Evolutionary conservation across 2,329 filamentous ascomycete genomes (phyloP), one percentile per base, ranked within the genome.

Genomic region (Alternaria angustiovoidea): DNA sequence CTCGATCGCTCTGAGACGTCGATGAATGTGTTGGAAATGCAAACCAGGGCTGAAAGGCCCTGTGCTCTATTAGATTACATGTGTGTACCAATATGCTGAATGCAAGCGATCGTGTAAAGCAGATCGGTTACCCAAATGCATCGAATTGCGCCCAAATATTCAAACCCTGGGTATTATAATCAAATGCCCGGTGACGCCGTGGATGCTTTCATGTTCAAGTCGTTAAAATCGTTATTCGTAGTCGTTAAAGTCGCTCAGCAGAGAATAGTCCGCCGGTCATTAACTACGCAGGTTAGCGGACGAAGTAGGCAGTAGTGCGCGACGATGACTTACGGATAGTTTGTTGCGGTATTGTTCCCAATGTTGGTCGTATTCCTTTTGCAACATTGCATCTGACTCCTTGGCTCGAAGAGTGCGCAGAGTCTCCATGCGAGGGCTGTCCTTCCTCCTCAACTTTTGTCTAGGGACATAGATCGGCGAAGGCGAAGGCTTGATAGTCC

Each of bases 361-460:
- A 28, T 41, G 71, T 34, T 71, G 65, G 51, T 78, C 72, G 53
- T 73, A 78, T 5, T 70, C 59, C 24, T 53, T 62, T 61, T 75
- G 72, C 59, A 79, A 57, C 54, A 73, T 75, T 9, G 71, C 71
- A 14, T 78, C 77, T 3, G 72, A 75, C 34, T 76, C 73, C 54
- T 74, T 77, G 7, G 68, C 73, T 54, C 77, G 57, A 20, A 79
- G 51, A 28, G 68, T 68, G 28, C 77, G 72, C 44, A 79, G 53
- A 0, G 67, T 75, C 32, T 75, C 72, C 34, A 64, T 54, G 55
- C 65, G 71, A 2, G 76, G 76, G 12, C 59, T 63, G 30, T 65
- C 68, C 44, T 65, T 69, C 18, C 67, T 62, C 46, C 68, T 61
- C 44, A 72, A 39, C 26, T 64, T 51, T 44, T 54, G 65, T 39